phyloP scores from a whole-genome alignment of 2,329 filamentous ascomycete genomes.

The Westerdykella aurantiaca region DNA sequence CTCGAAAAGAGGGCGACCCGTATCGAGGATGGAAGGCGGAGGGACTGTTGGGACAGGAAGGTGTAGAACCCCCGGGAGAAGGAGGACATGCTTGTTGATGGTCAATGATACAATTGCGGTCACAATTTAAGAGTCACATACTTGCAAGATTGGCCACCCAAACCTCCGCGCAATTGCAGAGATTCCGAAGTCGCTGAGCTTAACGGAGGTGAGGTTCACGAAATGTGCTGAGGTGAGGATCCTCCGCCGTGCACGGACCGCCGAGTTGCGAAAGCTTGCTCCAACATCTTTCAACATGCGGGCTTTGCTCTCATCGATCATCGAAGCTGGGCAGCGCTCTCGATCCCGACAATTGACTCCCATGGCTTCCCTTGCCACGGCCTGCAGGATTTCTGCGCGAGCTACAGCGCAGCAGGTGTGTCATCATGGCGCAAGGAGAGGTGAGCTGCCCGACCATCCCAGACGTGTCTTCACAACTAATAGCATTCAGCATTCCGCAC shows the following conservation, averaged over 20 bases:
- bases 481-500: constrained; percentile 55
- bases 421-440: constrained; percentile 51
- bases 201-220: too few relatives aligned
- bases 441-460: constrained; percentile 41
- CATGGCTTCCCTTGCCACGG: constrained; percentile 63
- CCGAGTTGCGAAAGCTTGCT: constrained; percentile 14
- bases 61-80: constrained; percentile 26
- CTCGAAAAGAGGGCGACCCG: constrained; percentile 25
- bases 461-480: constrained; percentile 15
- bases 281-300: constrained; percentile 24
- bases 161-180: too few relatives aligned
- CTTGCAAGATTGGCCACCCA: too few relatives aligned
- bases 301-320: constrained; percentile 8
- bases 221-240: neutral
- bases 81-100: constrained; percentile 22
- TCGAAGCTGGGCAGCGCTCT: constrained; percentile 7
- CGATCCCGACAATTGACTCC: constrained; percentile 21
- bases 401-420: constrained; percentile 51
- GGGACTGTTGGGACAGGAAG: constrained; percentile 20
- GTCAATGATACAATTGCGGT: neutral
- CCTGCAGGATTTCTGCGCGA: constrained; percentile 59
- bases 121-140: neutral
- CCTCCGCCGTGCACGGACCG: neutral
- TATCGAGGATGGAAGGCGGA: constrained; percentile 31
- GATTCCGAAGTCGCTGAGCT: constrained; percentile 2